A percentile compares a stretch with the other conserved stretches of the same genome.
These are phyloP conservation scores for Euphorbia corollata DNA, from an alignment of 441 rosid species.

Conservation along the genomic window DNA sequence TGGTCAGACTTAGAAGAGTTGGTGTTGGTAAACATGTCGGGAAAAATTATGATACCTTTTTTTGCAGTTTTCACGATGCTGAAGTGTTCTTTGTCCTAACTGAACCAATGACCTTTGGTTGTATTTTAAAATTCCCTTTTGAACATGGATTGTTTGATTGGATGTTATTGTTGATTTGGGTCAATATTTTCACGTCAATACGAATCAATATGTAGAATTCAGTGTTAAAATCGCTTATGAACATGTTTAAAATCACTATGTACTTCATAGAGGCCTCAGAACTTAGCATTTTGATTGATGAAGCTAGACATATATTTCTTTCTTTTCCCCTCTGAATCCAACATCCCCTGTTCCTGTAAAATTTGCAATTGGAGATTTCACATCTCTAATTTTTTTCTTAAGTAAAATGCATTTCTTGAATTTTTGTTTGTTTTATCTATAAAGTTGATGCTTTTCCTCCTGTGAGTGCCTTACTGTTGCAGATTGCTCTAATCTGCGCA, in stretches of 20 bases:
- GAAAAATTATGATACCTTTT: background rate
- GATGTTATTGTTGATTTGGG: no score
- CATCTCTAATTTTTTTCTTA: background rate
- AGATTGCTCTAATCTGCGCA: background rate
- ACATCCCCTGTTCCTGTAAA: background rate
- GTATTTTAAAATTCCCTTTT: background rate
- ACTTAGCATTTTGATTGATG: constrained; percentile 7
- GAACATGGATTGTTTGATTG: no score
- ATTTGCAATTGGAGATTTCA: background rate
- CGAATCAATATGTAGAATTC: background rate
- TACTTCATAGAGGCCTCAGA: background rate
- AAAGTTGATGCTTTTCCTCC: background rate
- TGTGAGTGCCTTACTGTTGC: background rate
- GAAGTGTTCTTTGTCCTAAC: background rate
- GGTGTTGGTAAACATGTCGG: background rate
- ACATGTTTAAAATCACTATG: background rate
- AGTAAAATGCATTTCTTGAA: background rate
- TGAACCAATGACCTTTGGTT: background rate
- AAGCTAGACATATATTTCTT: background rate
- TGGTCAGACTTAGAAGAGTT: background rate
- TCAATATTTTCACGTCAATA: background rate
- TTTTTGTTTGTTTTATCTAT: no score
- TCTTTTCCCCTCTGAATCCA: no score
- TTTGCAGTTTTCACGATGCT: background rate
- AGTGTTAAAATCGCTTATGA: background rate